A percentile compares a stretch with the other conserved stretches of the same genome.
phyloP scores from a whole-genome alignment of 1,284 basidiomycete genomes.

The Ustilago crameri region DNA sequence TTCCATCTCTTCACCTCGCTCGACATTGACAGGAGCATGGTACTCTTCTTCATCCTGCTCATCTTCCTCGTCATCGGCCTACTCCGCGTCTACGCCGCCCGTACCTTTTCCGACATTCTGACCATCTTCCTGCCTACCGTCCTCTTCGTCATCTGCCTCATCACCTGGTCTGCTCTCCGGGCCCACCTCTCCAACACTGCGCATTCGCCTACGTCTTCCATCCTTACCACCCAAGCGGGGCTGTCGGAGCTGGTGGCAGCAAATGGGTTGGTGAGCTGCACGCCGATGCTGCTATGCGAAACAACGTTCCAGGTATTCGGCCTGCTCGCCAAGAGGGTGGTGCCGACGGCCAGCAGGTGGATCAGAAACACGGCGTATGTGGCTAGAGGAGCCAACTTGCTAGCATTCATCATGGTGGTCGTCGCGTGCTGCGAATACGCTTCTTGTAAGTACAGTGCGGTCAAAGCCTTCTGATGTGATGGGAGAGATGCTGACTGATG shows the following conservation, averaged over 20 bases:
- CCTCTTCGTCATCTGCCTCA: slow-evolving; percentile 22
- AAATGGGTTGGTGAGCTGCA: slow-evolving; percentile 24
- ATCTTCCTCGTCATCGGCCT: slow-evolving; percentile 23
- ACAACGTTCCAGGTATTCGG: slow-evolving; percentile 38
- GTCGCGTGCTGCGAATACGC: slow-evolving; percentile 23
- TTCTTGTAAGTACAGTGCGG: slow-evolving; percentile 22
- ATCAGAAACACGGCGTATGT: slow-evolving; percentile 17
- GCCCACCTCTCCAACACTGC: slow-evolving; percentile 16
- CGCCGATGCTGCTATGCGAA: slow-evolving; percentile 33
- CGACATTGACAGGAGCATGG: slow-evolving; percentile 18
- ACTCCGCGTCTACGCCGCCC: slow-evolving; percentile 15
- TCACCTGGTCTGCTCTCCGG: slow-evolving; percentile 17
- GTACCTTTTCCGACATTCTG: slow-evolving; percentile 12
- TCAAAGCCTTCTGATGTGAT: no score
- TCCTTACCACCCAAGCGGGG: slow-evolving; percentile 2
- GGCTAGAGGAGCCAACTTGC: slow-evolving; percentile 19
- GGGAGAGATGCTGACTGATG: no score
- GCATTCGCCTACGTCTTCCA: slow-evolving; percentile 4
- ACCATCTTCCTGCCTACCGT: slow-evolving; percentile 23
- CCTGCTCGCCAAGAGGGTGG: slow-evolving; percentile 22
- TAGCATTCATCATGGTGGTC: slow-evolving; percentile 29
- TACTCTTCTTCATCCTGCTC: slow-evolving; percentile 32
- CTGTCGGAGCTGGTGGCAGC: slow-evolving; percentile 18
- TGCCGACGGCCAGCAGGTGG: slow-evolving; percentile 14
- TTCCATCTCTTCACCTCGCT: neutral